Base-by-base conservation (phyloP, 1,139 yeast genomes). In the Pichia sp. region DNA sequence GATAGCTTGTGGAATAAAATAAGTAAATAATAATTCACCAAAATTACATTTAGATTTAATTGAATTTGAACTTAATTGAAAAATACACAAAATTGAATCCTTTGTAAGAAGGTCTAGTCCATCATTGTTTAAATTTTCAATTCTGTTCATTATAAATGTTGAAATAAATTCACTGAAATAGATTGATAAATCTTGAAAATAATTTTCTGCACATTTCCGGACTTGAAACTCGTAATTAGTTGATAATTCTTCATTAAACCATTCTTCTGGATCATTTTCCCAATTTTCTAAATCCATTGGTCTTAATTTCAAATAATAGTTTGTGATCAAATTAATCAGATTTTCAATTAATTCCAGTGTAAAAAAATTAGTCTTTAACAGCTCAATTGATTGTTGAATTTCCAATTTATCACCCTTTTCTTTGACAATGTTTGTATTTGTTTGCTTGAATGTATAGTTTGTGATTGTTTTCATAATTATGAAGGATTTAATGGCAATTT, bases 241-340 rank as follows among this genome's bases (percentile, higher is more conserved):
- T 39, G 83, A 77, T 49, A 82, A 69, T 56, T 89, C 95, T 60
- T 86, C 95, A 54, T 81, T 81, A 32, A 87, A 80, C 88, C 95
- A 92, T 61, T 87, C 96, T 64, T 89, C 97, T 0, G 97, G 96
- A 52, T 88, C 96, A 32, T 76, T 65, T 15, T 72, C 65, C 97
- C 97, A 92, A 42, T 78, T 70, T 56, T 85, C 95, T 44, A 90
- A 67, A 60, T 90, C 97, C 1, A 76, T 67, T 0, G 90, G 86
- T 48, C 82, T 78, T 43, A 90, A 66, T 47, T 82, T 76, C 55
- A 92, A 72, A 62, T 87, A 90, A 79, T 84, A 81, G 36, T 74
- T 73, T 49, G 88, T 80, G 34, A 89, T 68, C 32, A 85, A 67
- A 53, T 84, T 84, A 24, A 88, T 76, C 23, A 90, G 65, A 32